phyloP scores from a whole-genome alignment of 2,329 filamentous ascomycete genomes.

The Sporothrix sp. region DNA sequence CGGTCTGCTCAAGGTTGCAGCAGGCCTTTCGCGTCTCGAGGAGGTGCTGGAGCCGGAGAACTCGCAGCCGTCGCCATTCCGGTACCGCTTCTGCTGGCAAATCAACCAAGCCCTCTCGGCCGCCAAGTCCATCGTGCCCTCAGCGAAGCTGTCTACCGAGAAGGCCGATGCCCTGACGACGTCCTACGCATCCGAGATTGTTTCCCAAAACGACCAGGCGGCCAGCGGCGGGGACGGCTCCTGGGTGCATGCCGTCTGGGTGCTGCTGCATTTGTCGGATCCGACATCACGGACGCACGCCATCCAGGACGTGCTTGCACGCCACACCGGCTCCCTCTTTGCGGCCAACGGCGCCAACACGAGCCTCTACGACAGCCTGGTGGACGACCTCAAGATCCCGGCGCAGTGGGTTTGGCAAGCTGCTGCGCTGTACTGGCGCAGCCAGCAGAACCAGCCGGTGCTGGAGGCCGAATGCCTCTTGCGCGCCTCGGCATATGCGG shows the following conservation, averaged over 20 bases:
- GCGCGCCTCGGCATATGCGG: slow-evolving; percentile 61
- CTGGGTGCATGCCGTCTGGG: slow-evolving; percentile 64
- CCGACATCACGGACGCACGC: slow-evolving; percentile 52
- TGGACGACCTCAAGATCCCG: slow-evolving; percentile 60
- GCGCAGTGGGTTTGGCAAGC: slow-evolving; percentile 76
- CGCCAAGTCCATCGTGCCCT: slow-evolving; percentile 25
- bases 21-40: slow-evolving; percentile 52
- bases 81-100: slow-evolving; percentile 75
- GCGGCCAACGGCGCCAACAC: slow-evolving; percentile 28
- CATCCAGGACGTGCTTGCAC: slow-evolving; percentile 63
- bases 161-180: slow-evolving; percentile 53
- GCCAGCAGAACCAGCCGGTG: slow-evolving; percentile 56
- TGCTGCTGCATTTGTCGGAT: slow-evolving; percentile 65
- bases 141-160: slow-evolving; percentile 52
- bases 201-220: slow-evolving; percentile 35
- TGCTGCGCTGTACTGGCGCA: slow-evolving; percentile 72
- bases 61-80: slow-evolving; percentile 62
- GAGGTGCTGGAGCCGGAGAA: slow-evolving; percentile 67
- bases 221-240: slow-evolving; percentile 44
- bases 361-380: slow-evolving; percentile 45
- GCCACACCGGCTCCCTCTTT: slow-evolving; percentile 59
- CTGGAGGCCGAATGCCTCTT: slow-evolving; percentile 73
- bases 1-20: slow-evolving; percentile 75
- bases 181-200: slow-evolving; percentile 18
- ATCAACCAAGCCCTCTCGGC: slow-evolving; percentile 58